phyloP scores from a whole-genome alignment of 768 basidiomycete genomes.

The Phanerodontia chrysosporium region DNA sequence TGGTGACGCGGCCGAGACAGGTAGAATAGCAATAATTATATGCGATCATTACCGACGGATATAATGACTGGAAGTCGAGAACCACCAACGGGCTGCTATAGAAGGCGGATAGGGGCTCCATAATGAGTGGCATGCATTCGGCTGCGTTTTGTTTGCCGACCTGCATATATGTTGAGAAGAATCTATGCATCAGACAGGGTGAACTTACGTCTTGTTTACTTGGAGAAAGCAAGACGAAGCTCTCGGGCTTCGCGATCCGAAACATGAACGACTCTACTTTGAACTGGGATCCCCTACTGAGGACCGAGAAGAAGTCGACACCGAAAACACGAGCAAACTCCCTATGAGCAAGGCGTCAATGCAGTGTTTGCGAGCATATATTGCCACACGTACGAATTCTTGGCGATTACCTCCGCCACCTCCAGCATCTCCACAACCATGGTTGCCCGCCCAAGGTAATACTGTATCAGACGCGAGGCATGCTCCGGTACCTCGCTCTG shows the following conservation, averaged over 20 bases:
- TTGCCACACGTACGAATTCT: constrained; percentile 70
- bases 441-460: constrained; percentile 60
- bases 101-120: constrained; percentile 91
- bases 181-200: not conserved
- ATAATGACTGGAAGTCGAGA: constrained; percentile 93
- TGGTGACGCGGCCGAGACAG: constrained; percentile 82
- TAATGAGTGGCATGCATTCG: constrained; percentile 91
- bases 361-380: not conserved
- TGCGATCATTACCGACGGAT: constrained; percentile 97
- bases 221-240: constrained; percentile 85
- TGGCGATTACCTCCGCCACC: constrained; percentile 75
- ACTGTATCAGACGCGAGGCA: constrained; percentile 48
- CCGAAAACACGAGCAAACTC: constrained; percentile 98
- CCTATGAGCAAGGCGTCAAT: constrained; percentile 36
- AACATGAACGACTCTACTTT: constrained; percentile 99
- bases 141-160: constrained; percentile 96
- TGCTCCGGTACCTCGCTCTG: constrained; percentile 54
- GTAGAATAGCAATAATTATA: constrained; percentile 98
- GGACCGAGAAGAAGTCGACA: constrained; percentile 93
- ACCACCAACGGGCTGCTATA: constrained; percentile 92
- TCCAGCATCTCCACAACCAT: constrained; percentile 81
- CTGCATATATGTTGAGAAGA: constrained; percentile 36
- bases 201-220: constrained; percentile 72
- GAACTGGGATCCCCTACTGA: constrained; percentile 94
- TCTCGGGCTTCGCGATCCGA: constrained; percentile 94